phyloP scores from a whole-genome alignment of 129 eudicot genomes.

The Gnaphalium uliginosum region DNA sequence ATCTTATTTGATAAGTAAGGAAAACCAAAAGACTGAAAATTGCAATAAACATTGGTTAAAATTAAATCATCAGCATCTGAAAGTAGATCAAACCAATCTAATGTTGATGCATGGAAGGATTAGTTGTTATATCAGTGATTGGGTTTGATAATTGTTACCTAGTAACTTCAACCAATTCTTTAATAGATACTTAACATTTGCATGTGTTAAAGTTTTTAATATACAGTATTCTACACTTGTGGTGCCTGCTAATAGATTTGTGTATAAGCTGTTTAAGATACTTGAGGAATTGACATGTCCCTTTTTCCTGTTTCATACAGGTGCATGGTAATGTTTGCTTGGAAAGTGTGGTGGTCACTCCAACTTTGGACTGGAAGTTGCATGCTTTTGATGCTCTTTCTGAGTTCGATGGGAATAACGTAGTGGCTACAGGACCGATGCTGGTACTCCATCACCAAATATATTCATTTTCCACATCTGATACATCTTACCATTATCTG shows the following conservation, averaged over 20 bases:
- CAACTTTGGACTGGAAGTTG: slow-evolving; percentile 94
- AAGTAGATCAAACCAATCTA: not conserved
- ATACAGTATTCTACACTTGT: not conserved
- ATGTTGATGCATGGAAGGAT: not conserved
- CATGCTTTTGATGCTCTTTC: slow-evolving; percentile 98
- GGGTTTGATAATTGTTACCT: not conserved
- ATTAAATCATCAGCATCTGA: not conserved
- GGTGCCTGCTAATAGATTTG: not conserved
- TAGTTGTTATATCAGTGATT: not conserved
- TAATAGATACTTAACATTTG: not conserved
- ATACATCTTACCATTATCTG: slow-evolving; percentile 6
- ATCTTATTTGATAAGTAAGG: not conserved
- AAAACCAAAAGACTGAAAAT: not conserved
- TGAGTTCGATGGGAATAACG: slow-evolving; percentile 85
- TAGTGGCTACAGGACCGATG: slow-evolving; percentile 81
- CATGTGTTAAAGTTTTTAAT: not conserved
- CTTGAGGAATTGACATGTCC: slow-evolving; percentile 10
- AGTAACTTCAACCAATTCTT: not conserved
- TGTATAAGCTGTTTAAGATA: slow-evolving; percentile 17
- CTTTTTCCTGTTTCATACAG: slow-evolving; percentile 38
- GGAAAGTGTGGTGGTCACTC: slow-evolving; percentile 97
- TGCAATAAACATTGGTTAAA: not conserved
- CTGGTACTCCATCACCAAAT: slow-evolving; percentile 49
- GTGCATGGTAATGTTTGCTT: slow-evolving; percentile 96
- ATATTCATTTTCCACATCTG: slow-evolving; percentile 19